A percentile compares a stretch with the other conserved stretches of the same genome.
Evolutionary conservation across 2,329 filamentous ascomycete genomes (phyloP).

Genomic region (Colletotrichum sp.): DNA sequence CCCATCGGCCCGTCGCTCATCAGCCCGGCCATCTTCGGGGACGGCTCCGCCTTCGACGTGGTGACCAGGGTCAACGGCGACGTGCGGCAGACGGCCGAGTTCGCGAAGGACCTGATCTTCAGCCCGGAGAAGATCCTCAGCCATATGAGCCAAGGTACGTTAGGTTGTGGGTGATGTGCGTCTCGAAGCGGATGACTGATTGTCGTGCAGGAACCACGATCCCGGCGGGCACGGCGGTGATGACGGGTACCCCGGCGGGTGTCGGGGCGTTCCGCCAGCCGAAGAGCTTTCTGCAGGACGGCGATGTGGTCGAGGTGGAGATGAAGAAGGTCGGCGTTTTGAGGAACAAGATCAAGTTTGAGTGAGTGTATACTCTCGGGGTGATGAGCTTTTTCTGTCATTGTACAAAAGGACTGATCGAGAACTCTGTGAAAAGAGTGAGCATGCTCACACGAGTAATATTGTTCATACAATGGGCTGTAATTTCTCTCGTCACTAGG

Average conservation of each 20-base stretch:
- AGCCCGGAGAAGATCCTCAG: not conserved
- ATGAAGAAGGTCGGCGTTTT: not conserved
- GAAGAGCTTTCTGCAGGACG: not conserved
- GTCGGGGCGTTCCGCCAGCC: not conserved
- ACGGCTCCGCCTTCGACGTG: not conserved
- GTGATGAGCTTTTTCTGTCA: not conserved
- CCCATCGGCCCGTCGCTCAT: not conserved
- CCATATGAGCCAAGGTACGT: not conserved
- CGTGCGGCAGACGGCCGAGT: not conserved
- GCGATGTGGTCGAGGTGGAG: not conserved
- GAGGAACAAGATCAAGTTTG: not conserved
- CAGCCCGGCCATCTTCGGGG: not conserved
- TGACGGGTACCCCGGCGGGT: not conserved
- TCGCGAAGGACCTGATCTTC: not conserved
- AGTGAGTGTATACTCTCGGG: not conserved
- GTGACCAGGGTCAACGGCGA: not conserved
- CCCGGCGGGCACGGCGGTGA: not conserved
- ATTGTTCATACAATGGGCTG: not conserved
- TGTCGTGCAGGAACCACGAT: not conserved
- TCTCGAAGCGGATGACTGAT: not conserved
- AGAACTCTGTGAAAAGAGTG: not conserved
- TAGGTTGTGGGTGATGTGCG: not conserved
- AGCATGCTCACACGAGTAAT: not conserved
- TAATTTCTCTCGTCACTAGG: not conserved
- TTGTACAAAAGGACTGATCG: not conserved